phyloP scores from a whole-genome alignment of 345 rosid species.

The Rubroshorea leprosula region DNA sequence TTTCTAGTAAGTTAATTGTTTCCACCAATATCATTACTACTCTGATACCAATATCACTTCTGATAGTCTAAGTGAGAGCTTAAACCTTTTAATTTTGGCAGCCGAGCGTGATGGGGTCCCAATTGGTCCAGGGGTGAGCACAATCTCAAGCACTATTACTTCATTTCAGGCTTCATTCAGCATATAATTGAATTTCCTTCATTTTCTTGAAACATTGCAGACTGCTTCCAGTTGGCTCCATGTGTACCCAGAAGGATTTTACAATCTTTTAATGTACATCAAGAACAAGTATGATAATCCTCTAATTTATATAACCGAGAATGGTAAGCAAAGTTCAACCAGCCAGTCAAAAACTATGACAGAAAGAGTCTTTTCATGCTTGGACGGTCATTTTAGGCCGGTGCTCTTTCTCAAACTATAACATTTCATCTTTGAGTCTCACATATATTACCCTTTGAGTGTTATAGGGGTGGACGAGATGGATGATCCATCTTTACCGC shows the following conservation, averaged over 20 bases:
- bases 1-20: slow-evolving; percentile 25
- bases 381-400: no score
- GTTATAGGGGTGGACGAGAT: slow-evolving; percentile 14
- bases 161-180: no score
- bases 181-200: neutral
- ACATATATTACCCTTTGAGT: no score
- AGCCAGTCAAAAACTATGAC: no score
- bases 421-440: no score
- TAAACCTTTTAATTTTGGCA: neutral
- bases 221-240: slow-evolving; percentile 44
- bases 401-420: no score
- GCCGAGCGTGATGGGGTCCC: slow-evolving; percentile 14
- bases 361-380: no score
- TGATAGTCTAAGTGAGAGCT: no score
- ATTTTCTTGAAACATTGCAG: slow-evolving; percentile 20
- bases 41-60: no score
- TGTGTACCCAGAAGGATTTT: slow-evolving; percentile 48
- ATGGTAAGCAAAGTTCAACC: slow-evolving; percentile 32
- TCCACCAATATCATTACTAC: no score
- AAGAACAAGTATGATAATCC: slow-evolving; percentile 45
- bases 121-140: slow-evolving; percentile 34
- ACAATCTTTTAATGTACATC: slow-evolving; percentile 31
- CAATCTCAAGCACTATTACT: no score
- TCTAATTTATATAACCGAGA: slow-evolving; percentile 45
- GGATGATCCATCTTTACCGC: slow-evolving; percentile 12